These are phyloP conservation scores for Sphagnum contortum DNA, from an alignment of 225 moss, liverwort and hornwort genomes.

Conservation along the genomic window DNA sequence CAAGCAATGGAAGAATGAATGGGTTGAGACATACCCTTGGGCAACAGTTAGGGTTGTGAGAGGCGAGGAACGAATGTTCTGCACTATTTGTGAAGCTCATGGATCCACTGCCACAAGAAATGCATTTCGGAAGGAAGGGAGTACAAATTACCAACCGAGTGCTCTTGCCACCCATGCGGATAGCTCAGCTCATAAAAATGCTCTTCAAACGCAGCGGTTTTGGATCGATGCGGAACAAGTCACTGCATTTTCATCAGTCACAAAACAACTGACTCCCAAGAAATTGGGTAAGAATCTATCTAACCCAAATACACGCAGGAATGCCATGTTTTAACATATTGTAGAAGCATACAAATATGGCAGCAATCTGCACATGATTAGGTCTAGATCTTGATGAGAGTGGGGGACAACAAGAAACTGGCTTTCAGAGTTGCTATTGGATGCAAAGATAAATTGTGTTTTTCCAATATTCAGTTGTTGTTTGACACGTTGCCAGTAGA, in stretches of 20 bases:
- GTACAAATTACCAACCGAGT: constrained; percentile 4
- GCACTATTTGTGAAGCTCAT: constrained; percentile 3
- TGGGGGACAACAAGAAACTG: too few species aligned
- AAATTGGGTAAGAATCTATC: not conserved
- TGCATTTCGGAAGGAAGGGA: constrained; percentile 6
- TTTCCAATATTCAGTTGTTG: not conserved
- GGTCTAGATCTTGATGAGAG: too few species aligned
- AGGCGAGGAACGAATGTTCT: constrained; percentile 6
- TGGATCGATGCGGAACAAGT: constrained; percentile 1
- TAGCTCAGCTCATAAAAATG: constrained; percentile 3
- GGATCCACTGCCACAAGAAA: constrained; percentile 3
- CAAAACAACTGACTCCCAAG: too few species aligned
- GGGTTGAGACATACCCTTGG: constrained; percentile 7
- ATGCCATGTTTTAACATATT: not conserved
- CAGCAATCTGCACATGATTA: too few species aligned
- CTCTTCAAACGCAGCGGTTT: constrained; percentile 2
- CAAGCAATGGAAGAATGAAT: constrained; percentile 6
- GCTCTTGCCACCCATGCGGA: constrained; percentile 4
- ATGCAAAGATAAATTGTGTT: not conserved
- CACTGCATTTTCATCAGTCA: not conserved
- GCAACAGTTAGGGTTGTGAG: constrained; percentile 1
- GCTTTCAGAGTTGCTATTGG: too few species aligned
- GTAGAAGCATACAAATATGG: not conserved
- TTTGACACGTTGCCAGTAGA: too few species aligned
- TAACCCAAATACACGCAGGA: not conserved